A percentile compares a stretch with the other conserved stretches of the same genome.
Conservation (phyloP, 768 basidiomycete genomes). For the Coprinopsis strossmayeri region DNA sequence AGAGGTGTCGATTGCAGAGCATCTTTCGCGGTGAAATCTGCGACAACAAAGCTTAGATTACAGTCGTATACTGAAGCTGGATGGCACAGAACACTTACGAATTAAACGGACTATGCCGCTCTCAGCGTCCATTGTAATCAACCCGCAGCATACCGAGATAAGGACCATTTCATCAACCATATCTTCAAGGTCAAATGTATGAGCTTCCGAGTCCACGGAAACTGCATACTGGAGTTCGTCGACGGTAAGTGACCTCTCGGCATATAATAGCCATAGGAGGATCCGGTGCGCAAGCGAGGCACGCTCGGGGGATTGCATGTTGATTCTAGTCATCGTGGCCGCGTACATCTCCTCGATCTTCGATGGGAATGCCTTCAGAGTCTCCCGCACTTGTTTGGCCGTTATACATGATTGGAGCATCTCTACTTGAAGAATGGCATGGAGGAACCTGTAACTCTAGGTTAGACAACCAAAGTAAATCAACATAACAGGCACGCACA, state of each 20-base stretch:
- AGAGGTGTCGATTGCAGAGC: neutral
- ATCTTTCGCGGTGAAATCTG: slow-evolving; percentile 8
- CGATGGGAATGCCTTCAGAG: neutral
- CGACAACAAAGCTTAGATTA: neutral
- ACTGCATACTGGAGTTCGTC: neutral
- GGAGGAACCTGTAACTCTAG: slow-evolving; percentile 1
- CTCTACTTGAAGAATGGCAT: slow-evolving; percentile 4
- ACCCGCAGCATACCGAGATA: neutral
- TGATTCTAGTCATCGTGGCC: slow-evolving; percentile 1
- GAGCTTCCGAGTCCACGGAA: neutral
- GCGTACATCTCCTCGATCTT: neutral
- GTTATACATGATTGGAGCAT: neutral
- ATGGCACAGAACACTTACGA: slow-evolving; percentile 2
- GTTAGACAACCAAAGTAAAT: neutral
- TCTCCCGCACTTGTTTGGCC: neutral
- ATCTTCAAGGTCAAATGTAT: neutral
- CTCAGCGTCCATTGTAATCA: neutral
- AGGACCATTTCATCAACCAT: neutral
- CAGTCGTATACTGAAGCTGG: neutral
- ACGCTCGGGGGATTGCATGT: neutral
- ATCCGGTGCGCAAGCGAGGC: neutral
- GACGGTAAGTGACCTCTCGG: neutral
- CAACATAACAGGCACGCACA: neutral
- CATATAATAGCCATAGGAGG: slow-evolving; percentile 5
- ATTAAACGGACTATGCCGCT: slow-evolving; percentile 1